Evolutionary conservation across 192 early-diverging fungal genomes (phyloP).

Genomic region (Linnemannia hyalina): DNA sequence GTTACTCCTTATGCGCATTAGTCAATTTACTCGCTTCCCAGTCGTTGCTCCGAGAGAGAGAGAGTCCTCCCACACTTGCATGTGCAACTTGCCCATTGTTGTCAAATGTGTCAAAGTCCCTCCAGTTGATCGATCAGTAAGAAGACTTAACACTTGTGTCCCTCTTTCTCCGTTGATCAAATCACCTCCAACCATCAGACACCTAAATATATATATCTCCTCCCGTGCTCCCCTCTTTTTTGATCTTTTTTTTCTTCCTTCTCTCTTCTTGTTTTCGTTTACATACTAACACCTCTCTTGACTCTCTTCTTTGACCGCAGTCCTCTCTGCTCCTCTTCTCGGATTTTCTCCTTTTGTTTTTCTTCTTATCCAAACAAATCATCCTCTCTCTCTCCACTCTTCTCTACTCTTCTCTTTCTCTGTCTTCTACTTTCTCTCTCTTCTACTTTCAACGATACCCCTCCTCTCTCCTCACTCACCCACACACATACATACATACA

Average conservation of each 20-base stretch:
- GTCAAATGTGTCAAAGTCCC: slow-evolving; percentile 1
- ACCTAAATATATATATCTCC: background rate
- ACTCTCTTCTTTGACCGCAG: background rate
- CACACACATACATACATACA: background rate
- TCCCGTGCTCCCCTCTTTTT: background rate
- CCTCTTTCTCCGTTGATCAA: background rate
- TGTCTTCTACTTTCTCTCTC: background rate
- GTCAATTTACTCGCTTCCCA: background rate
- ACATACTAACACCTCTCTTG: background rate
- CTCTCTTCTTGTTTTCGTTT: background rate
- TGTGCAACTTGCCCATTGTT: background rate
- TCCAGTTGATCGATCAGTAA: background rate
- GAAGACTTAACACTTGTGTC: too few relatives aligned
- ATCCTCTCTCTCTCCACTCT: background rate
- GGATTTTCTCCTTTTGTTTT: background rate
- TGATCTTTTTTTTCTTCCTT: slow-evolving; percentile 5
- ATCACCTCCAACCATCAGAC: background rate
- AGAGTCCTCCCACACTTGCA: background rate
- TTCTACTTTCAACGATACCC: background rate
- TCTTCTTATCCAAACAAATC: background rate
- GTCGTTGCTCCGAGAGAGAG: background rate
- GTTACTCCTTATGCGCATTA: background rate
- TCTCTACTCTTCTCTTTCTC: background rate
- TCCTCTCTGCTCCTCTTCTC: slow-evolving; percentile 1
- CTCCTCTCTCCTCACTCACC: background rate